Base-by-base conservation (phyloP, 768 basidiomycete genomes). In the Russula abietina region DNA sequence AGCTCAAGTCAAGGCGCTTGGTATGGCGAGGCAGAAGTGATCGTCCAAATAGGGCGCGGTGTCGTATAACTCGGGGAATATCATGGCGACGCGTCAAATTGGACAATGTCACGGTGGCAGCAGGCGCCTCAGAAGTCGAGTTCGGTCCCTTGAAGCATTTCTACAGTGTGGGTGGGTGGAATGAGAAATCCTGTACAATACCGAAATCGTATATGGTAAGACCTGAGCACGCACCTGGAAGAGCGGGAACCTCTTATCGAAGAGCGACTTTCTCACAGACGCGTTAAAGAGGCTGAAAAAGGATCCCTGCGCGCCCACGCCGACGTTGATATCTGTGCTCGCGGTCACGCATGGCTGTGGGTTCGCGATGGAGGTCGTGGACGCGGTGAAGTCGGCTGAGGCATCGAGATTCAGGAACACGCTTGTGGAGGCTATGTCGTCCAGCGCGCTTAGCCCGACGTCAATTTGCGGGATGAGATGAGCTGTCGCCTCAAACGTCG, bases 391-490 rank as follows among this genome's bases (percentile, higher is more conserved):
- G 36, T 7, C 38, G 5, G 39, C 38, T 51, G 57, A 55, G 41
- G 65, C 61, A 9, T 62, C 57, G 22, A 65, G 55, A 4, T 52
- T 49, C n/a, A 65, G 30, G 17, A 62, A 62, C 11, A 56, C 41
- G 12, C 5, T 45, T 28, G 41, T 1, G 19, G 55, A 56, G 3
- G 8, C 55, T 28, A 24, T 24, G 32, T 50, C 55, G n/a, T 50
- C 36, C 10, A 64, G 55, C 26, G 57, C 52, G 24, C 26, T 32
- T 19, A 51, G 8, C 6, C 24, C 58, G 3, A 67, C 39, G 19
- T 14, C 62, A 61, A 60, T 72, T 46, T 62, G 71, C 0, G 82
- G 83, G 60, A 80, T 81, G 39, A 84, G 70, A 67, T 84, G 81
- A 2, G 77, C 81, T 30, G 73, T 70, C 30, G 83, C 62, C 69